Evolutionary conservation across 129 eudicot genomes (phyloP).

Genomic region (Daucus carota): DH1_v3.0 NC_030386.2:30812001-30812500

Average conservation of each 20-base stretch:
- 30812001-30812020: too few species aligned
- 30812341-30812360: constrained; percentile 97
- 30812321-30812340: constrained; percentile 85
- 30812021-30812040: too few species aligned
- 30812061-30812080: too few species aligned
- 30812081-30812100: not conserved
- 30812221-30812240: not conserved
- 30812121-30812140: not conserved
- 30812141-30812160: not conserved
- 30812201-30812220: not conserved
- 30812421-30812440: constrained; percentile 77
- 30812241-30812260: not conserved
- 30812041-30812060: too few species aligned
- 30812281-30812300: not conserved
- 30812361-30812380: constrained; percentile 72
- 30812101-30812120: not conserved
- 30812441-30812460: constrained; percentile 54
- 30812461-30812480: constrained; percentile 66
- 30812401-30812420: constrained; percentile 83
- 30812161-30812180: not conserved
- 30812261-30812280: not conserved
- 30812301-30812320: constrained; percentile 32
- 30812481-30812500: not conserved
- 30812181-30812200: not conserved
- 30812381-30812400: constrained; percentile 69